Evolutionary conservation across 371 early-diverging fungal genomes (phyloP).

Genomic region (Conidiobolus incongruus): DNA sequence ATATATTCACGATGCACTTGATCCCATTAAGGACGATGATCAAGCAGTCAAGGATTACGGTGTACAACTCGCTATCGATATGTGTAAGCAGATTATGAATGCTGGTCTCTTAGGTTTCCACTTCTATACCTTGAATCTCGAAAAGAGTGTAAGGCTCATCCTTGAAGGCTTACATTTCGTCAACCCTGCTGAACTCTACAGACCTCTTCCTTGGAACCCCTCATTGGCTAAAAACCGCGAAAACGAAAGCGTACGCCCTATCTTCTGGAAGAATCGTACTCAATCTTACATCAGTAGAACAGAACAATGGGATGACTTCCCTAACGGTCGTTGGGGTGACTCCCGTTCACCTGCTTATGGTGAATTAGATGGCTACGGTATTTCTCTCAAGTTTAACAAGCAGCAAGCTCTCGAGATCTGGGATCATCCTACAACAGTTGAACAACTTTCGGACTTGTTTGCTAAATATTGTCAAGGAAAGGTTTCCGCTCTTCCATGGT

Average conservation of each 20-base stretch:
- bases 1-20: constrained; percentile 34
- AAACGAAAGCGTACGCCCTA: constrained; percentile 88
- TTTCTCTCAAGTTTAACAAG: constrained; percentile 43
- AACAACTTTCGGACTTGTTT: constrained; percentile 53
- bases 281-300: constrained; percentile 83
- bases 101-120: constrained; percentile 40
- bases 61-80: constrained; percentile 40
- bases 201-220: constrained; percentile 85
- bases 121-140: constrained; percentile 69
- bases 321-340: constrained; percentile 97
- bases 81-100: constrained; percentile 38
- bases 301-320: constrained; percentile 93
- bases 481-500: constrained; percentile 76
- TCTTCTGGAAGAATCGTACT: constrained; percentile 91
- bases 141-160: constrained; percentile 47
- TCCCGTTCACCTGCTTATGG: constrained; percentile 87
- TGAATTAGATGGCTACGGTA: constrained; percentile 78
- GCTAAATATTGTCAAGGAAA: constrained; percentile 57
- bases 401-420: constrained; percentile 43
- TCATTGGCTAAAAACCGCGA: constrained; percentile 40
- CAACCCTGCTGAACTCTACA: constrained; percentile 45
- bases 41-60: constrained; percentile 74
- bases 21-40: constrained; percentile 82
- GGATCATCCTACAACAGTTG: constrained; percentile 39
- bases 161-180: constrained; percentile 55